These are phyloP conservation scores for Globisporangium viniferum DNA, from an alignment of 352 stramenopile species.

Conservation along the genomic window DNA sequence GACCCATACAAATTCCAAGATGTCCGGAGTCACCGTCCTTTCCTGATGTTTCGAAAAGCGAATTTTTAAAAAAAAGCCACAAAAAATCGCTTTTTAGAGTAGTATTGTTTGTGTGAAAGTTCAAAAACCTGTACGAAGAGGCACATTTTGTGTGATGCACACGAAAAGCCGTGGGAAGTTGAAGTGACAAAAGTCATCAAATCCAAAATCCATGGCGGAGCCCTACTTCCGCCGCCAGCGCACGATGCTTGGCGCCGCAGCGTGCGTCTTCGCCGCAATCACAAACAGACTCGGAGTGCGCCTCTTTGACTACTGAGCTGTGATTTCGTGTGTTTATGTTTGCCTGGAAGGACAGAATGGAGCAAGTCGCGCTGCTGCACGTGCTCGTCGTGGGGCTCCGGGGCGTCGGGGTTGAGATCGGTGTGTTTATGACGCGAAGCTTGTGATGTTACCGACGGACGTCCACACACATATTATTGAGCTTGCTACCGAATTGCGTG, in stretches of 20 bases:
- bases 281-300: too few species aligned
- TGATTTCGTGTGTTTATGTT: not conserved
- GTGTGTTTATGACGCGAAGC: slow-evolving; percentile 9
- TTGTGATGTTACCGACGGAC: not conserved
- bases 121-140: too few species aligned
- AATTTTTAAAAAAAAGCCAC: too few species aligned
- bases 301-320: not conserved
- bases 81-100: too few species aligned
- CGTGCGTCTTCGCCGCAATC: slow-evolving; percentile 10
- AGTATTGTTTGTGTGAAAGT: too few species aligned
- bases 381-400: slow-evolving; percentile 42
- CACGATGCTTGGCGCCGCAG: slow-evolving; percentile 24
- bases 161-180: too few species aligned
- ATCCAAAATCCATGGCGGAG: slow-evolving; percentile 13
- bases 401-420: slow-evolving; percentile 41
- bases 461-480: not conserved
- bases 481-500: not conserved
- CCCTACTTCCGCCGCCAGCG: slow-evolving; percentile 29
- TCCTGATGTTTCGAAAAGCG: too few species aligned
- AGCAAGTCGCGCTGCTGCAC: slow-evolving; percentile 38
- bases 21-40: too few species aligned
- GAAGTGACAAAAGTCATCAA: too few species aligned
- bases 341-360: slow-evolving; percentile 25
- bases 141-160: too few species aligned
- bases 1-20: too few species aligned